Evolutionary conservation across 108 stramenopile species (phyloP).

Genomic region (Discostella pseudostelligera): DNA sequence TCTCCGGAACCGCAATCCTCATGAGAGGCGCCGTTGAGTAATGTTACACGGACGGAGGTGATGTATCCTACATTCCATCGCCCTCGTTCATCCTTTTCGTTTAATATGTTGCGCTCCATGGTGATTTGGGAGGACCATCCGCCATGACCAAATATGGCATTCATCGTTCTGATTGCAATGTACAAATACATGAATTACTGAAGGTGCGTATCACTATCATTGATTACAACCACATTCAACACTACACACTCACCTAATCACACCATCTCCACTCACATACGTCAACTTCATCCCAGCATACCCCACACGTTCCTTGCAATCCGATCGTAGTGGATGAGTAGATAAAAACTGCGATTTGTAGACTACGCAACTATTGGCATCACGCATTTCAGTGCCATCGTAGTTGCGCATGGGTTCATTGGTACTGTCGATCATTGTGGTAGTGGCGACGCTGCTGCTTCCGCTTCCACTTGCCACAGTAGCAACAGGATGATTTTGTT

Average conservation of each 20-base stretch:
- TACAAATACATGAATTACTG: not conserved
- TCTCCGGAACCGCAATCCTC: conserved; percentile 54
- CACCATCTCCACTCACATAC: conserved; percentile 47
- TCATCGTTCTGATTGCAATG: conserved; percentile 28
- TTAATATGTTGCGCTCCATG: conserved; percentile 28
- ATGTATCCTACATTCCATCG: conserved; percentile 48
- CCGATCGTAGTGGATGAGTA: conserved; percentile 38
- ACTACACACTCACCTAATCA: too few relatives aligned
- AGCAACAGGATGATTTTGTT: too few relatives aligned
- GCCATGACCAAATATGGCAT: conserved; percentile 49
- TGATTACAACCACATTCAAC: too few relatives aligned
- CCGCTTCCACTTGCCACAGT: too few relatives aligned
- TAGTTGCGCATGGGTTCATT: conserved; percentile 48
- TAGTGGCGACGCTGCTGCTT: too few relatives aligned
- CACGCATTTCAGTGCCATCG: conserved; percentile 46
- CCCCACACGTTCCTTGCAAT: conserved; percentile 52
- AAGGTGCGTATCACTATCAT: too few relatives aligned
- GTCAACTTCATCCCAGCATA: conserved; percentile 45
- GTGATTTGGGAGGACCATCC: conserved; percentile 52
- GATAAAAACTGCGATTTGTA: conserved; percentile 49
- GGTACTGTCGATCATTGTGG: conserved; percentile 19
- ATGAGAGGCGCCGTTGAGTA: conserved; percentile 37
- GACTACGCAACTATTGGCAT: conserved; percentile 19
- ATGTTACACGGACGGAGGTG: conserved; percentile 37
- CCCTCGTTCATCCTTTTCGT: conserved; percentile 44